Conservation (phyloP, 768 basidiomycete species). For the Hygrocybe punicea region DNA sequence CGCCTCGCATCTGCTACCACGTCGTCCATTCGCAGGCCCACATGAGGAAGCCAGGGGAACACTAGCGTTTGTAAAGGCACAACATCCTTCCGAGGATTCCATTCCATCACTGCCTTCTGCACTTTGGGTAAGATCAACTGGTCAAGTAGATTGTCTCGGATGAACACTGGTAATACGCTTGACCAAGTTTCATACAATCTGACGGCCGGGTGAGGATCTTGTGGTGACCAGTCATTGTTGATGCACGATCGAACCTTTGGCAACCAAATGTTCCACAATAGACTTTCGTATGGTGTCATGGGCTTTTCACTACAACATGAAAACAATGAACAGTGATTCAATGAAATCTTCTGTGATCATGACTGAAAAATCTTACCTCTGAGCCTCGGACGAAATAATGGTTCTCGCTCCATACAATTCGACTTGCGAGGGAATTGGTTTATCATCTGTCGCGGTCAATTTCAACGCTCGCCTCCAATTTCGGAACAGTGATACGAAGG, state of each 20-base stretch:
- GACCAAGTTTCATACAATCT: slow-evolving; percentile 87
- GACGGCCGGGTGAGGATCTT: slow-evolving; percentile 69
- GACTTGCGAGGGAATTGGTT: slow-evolving; percentile 43
- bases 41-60: slow-evolving; percentile 93
- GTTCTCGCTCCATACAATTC: slow-evolving; percentile 55
- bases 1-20: slow-evolving; percentile 84
- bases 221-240: slow-evolving; percentile 92
- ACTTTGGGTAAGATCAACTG: slow-evolving; percentile 95
- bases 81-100: slow-evolving; percentile 62
- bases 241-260: slow-evolving; percentile 90
- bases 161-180: slow-evolving; percentile 81
- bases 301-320: slow-evolving; percentile 47
- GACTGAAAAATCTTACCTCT: background rate
- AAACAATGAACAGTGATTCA: background rate
- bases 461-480: slow-evolving; percentile 68
- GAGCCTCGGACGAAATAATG: slow-evolving; percentile 10
- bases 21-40: slow-evolving; percentile 78
- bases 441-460: slow-evolving; percentile 48
- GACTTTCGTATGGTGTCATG: slow-evolving; percentile 95
- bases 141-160: slow-evolving; percentile 92
- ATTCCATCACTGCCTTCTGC: slow-evolving; percentile 75
- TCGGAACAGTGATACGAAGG: slow-evolving; percentile 61
- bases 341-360: background rate
- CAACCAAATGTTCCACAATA: slow-evolving; percentile 94
- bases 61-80: slow-evolving; percentile 74